Evolutionary conservation across 306 rosid genomes (phyloP).

Genomic region (Castanea sativa): DNA sequence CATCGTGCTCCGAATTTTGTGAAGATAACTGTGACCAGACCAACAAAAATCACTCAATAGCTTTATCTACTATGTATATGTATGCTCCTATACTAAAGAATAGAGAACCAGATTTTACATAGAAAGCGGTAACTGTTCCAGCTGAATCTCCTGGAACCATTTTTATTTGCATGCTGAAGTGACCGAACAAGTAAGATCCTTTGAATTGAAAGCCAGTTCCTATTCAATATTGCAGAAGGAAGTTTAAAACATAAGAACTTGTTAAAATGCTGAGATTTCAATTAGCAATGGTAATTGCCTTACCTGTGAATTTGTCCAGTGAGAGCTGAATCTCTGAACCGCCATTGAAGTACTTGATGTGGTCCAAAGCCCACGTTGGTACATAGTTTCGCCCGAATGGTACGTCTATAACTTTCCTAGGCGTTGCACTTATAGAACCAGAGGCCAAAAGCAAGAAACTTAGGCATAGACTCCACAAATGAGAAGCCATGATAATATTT

Average conservation of each 20-base stretch:
- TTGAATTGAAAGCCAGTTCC: slow-evolving; percentile 89
- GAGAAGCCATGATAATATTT: slow-evolving; percentile 28
- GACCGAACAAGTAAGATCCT: slow-evolving; percentile 81
- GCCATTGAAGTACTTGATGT: slow-evolving; percentile 70
- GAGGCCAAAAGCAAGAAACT: slow-evolving; percentile 26
- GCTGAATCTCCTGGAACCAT: slow-evolving; percentile 83
- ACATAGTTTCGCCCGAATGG: slow-evolving; percentile 62
- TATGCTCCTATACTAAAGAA: too few relatives aligned
- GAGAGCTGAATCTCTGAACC: slow-evolving; percentile 66
- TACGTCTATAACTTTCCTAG: slow-evolving; percentile 42
- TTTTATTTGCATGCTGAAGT: slow-evolving; percentile 78
- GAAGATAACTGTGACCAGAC: slow-evolving; percentile 61
- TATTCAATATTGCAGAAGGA: background rate
- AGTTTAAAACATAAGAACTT: background rate
- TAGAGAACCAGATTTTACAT: slow-evolving; percentile 32
- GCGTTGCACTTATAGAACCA: slow-evolving; percentile 31
- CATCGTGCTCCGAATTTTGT: slow-evolving; percentile 76
- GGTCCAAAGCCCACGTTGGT: slow-evolving; percentile 89
- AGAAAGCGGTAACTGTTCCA: slow-evolving; percentile 87
- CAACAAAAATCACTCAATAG: background rate
- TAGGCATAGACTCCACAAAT: slow-evolving; percentile 22
- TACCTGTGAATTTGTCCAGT: slow-evolving; percentile 82
- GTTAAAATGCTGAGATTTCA: too few relatives aligned
- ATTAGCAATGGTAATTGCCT: too few relatives aligned
- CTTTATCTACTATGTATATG: too few relatives aligned